Conservation (phyloP, 345 rosid species). For the Eucalyptus tenuipes region DNA sequence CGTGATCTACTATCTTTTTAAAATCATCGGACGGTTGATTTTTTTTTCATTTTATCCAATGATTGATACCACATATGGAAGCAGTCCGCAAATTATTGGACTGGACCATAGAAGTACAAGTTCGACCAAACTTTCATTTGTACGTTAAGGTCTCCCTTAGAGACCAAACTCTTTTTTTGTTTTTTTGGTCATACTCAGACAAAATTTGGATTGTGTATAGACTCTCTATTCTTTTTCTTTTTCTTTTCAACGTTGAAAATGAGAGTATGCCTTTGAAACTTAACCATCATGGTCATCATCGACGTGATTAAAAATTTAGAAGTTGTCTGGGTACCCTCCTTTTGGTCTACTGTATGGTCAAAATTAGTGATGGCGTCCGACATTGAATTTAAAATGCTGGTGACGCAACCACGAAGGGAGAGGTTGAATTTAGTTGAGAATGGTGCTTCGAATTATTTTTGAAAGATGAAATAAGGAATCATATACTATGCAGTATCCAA, state of each 20-base stretch:
- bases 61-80: background rate
- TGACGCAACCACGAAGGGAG: background rate
- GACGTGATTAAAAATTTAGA: background rate
- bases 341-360: background rate
- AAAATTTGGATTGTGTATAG: background rate
- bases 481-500: background rate
- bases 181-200: background rate
- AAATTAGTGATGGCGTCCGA: background rate
- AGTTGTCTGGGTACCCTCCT: background rate
- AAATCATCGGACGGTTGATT: background rate
- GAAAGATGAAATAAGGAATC: background rate
- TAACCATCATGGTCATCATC: background rate
- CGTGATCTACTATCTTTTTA: background rate
- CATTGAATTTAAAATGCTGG: background rate
- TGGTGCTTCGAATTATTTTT: background rate
- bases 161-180: background rate
- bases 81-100: background rate
- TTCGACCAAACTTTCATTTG: background rate
- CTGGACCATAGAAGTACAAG: background rate
- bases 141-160: background rate
- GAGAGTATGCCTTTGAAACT: background rate
- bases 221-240: background rate
- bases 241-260: background rate
- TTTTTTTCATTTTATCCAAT: background rate
- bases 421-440: background rate